phyloP scores from a whole-genome alignment of 345 rosid genomes.

The Cardamine resedifolia region DNA sequence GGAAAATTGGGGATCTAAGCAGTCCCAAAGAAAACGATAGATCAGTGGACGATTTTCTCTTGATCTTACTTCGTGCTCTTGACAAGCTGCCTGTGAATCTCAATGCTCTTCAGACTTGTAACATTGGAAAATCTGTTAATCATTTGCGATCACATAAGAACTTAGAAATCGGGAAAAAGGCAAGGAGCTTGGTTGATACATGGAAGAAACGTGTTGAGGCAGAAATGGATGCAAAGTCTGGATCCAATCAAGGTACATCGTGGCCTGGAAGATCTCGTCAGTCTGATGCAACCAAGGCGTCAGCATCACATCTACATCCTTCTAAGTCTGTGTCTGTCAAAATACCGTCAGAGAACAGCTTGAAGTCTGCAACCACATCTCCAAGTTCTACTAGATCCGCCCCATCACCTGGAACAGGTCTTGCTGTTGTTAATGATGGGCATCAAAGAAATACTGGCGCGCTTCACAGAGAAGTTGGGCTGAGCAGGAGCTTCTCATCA shows the following conservation, averaged over 20 bases:
- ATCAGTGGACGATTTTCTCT: constrained; percentile 70
- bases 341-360: constrained; percentile 49
- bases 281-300: constrained; percentile 65
- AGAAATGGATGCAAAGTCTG: constrained; percentile 88
- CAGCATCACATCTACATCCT: constrained; percentile 54
- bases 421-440: constrained; percentile 51
- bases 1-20: constrained; percentile 68
- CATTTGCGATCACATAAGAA: constrained; percentile 79
- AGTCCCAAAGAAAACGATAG: constrained; percentile 48
- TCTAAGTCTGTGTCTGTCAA: constrained; percentile 60
- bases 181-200: constrained; percentile 88
- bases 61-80: constrained; percentile 77
- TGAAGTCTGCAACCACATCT: constrained; percentile 53
- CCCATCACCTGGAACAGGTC: constrained; percentile 46
- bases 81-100: constrained; percentile 93
- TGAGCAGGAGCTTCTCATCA: constrained; percentile 50
- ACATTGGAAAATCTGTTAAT: constrained; percentile 92
- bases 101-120: constrained; percentile 85
- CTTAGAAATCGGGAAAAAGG: constrained; percentile 85
- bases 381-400: constrained; percentile 56
- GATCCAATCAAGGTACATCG: constrained; percentile 60
- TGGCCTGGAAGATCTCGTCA: constrained; percentile 68
- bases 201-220: constrained; percentile 99
- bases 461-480: constrained; percentile 52
- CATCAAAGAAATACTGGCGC: constrained; percentile 46